Conservation (phyloP, 2,329 filamentous ascomycete genomes). For the Whalleya microplaca region DNA sequence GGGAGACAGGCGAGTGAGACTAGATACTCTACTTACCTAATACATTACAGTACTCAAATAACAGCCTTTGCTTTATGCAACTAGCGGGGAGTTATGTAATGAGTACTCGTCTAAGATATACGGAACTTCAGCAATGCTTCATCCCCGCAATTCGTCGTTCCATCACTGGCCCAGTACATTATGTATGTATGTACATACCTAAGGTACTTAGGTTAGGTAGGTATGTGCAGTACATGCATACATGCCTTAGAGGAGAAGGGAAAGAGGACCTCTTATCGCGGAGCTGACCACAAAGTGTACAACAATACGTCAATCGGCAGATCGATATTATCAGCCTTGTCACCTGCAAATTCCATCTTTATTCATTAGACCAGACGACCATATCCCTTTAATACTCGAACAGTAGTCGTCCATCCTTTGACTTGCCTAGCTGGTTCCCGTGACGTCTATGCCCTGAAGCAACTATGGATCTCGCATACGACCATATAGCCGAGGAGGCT, state of each 20-base stretch:
- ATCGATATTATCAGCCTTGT: conserved; percentile 35
- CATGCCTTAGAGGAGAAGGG: neutral
- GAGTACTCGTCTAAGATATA: neutral
- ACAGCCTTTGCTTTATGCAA: too few relatives aligned
- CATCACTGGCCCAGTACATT: neutral
- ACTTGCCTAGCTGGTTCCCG: neutral
- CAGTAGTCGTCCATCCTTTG: neutral
- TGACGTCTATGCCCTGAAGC: conserved; percentile 20
- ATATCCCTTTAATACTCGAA: conserved; percentile 1
- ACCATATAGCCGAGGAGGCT: conserved; percentile 88
- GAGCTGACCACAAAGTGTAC: conserved; percentile 4
- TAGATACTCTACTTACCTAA: too few relatives aligned
- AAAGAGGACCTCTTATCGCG: neutral
- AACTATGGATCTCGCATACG: conserved; percentile 93
- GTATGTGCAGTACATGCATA: too few relatives aligned
- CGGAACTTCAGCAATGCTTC: neutral
- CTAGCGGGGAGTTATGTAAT: too few relatives aligned
- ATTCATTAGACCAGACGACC: conserved; percentile 8
- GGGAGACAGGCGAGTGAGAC: too few relatives aligned
- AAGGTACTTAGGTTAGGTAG: too few relatives aligned
- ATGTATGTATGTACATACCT: neutral
- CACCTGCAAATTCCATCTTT: conserved; percentile 19
- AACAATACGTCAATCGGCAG: conserved; percentile 32
- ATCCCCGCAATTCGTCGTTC: neutral
- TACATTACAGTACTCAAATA: too few relatives aligned